Evolutionary conservation across 2,329 filamentous ascomycete species (phyloP).

Genomic region (Cytospora paraplurivora): DNA sequence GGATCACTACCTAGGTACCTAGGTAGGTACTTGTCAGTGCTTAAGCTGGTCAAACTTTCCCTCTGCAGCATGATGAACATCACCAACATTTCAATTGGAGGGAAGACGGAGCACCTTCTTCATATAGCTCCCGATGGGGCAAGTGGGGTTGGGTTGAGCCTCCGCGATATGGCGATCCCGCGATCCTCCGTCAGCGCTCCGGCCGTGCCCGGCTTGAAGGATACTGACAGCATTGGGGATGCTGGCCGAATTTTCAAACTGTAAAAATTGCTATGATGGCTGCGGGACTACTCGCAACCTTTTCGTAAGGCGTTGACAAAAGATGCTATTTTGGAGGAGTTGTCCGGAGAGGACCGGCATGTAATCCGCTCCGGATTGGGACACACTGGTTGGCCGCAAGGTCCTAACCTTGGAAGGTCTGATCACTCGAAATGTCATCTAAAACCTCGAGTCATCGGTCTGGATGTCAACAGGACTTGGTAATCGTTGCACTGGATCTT

Average conservation of each 20-base stretch:
- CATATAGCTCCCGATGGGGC: neutral
- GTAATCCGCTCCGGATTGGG: neutral
- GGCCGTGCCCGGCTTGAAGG: neutral
- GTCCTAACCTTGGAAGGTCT: neutral
- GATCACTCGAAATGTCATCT: neutral
- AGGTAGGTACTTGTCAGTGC: neutral
- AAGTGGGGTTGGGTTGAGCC: constrained; percentile 18
- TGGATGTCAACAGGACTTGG: neutral
- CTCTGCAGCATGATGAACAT: neutral
- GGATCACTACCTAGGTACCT: no score
- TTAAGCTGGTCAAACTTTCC: neutral
- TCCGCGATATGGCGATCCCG: neutral
- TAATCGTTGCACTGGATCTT: neutral
- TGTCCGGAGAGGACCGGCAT: constrained; percentile 17
- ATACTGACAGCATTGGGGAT: no score
- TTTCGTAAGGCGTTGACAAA: neutral
- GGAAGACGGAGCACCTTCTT: neutral
- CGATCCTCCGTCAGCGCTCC: neutral
- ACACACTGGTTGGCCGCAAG: no score
- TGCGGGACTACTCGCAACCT: neutral
- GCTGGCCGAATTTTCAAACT: no score
- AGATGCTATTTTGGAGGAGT: neutral
- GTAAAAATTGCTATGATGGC: no score
- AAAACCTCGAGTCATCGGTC: neutral
- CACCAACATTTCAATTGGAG: constrained; percentile 5